Evolutionary conservation across 2,329 filamentous ascomycete genomes (phyloP), one percentile per base, ranked within the genome.

Genomic region (Teratosphaeria zuluensis): DNA sequence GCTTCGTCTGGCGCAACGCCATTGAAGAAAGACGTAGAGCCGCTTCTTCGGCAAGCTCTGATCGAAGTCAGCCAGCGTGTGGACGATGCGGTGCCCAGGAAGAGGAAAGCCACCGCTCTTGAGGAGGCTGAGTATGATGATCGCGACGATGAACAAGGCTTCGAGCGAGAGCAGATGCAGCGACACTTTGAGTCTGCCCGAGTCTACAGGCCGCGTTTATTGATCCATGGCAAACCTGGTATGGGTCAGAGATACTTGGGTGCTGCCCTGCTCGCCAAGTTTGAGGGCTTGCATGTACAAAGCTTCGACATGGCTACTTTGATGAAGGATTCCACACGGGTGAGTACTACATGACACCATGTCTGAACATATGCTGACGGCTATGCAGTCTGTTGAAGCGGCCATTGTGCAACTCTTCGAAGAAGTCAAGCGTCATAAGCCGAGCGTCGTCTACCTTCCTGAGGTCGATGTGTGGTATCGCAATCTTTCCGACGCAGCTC

Each of bases 201-300:
- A 42, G 83, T 96, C 28, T 99, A 95, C 77, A 83, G 94, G 19
- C 95, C 94, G 8, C 82, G 94, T 52, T 79, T 97, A 56, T 81
- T 99, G 32, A 87, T 99, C 58, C 83, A 85, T 51, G 94, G 94
- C n/a, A 72, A 80, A 9, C 80, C 84, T 52, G 94, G 94, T 9
- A 97, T 97, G 92, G 94, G 95, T 0, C 95, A 99, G 71, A 84
- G 86, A 54, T 96, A 99, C 68, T 78, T 99, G 46, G 86, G 90
- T 32, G 86, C 87, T 54, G 94, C 92, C 4, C 77, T 97, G 56
- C 77, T 97, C 63, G 90, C 95, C 72, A 86, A 95, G 69, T 87
- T 99, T 57, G 94, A 99, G 74, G 90, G 92, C 30, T 81, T 97
- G 2, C 91, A 97, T 74, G 89, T 99, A 2, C 92, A 97, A 71